phyloP scores from a whole-genome alignment of 208 protist genomes.

The Trypanosoma brucei region DNA sequence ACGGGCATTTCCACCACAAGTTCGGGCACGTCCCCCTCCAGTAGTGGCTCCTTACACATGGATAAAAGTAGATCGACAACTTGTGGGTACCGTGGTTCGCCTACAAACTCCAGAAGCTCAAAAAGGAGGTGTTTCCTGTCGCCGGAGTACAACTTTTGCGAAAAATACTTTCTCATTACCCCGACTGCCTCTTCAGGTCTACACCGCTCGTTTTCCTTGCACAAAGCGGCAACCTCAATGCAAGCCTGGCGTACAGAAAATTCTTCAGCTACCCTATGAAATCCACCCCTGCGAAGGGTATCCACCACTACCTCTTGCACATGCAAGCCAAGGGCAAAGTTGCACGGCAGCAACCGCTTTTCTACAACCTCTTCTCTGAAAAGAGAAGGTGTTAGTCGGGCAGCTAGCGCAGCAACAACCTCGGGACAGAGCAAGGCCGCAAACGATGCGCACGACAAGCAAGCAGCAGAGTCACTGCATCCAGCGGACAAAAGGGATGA shows the following conservation, averaged over 20 bases:
- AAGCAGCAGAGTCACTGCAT: background rate
- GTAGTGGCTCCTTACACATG: background rate
- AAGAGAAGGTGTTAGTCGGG: conserved; percentile 3
- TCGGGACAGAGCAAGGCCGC: conserved; percentile 8
- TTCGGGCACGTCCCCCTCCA: background rate
- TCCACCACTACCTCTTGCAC: conserved; percentile 9
- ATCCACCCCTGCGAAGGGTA: conserved; percentile 4
- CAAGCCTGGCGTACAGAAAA: conserved; percentile 13
- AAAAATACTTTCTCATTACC: conserved; percentile 10
- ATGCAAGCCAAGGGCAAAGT: conserved; percentile 2
- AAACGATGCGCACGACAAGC: background rate
- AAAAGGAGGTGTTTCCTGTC: conserved; percentile 10
- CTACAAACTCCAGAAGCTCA: conserved; percentile 4
- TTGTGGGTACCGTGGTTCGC: background rate
- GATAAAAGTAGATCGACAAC: conserved; percentile 6
- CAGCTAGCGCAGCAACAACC: conserved; percentile 11
- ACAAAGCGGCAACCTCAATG: conserved; percentile 5
- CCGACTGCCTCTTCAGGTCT: background rate
- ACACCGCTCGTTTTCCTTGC: background rate
- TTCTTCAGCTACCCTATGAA: conserved; percentile 10
- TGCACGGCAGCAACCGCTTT: background rate
- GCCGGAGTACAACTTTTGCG: background rate
- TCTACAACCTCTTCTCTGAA: conserved; percentile 19
- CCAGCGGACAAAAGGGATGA: background rate
- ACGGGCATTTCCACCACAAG: background rate